A percentile compares a stretch with the other conserved stretches of the same genome.
Evolutionary conservation across 768 basidiomycete genomes (phyloP).

Genomic region (Podaxis sp.): DNA sequence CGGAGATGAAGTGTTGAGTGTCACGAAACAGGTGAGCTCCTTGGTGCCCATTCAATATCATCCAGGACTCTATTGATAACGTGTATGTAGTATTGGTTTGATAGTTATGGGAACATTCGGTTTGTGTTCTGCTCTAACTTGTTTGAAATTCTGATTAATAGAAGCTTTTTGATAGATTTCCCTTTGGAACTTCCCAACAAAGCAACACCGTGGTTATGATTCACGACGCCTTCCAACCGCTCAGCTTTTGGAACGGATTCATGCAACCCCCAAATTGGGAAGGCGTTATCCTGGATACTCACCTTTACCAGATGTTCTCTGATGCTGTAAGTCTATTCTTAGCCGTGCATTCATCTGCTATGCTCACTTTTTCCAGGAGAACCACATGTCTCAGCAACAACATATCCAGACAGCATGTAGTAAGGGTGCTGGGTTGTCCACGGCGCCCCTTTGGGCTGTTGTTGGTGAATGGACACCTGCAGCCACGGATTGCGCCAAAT

Average conservation of each 20-base stretch:
- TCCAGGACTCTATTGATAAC: neutral
- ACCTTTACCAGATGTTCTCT: constrained; percentile 75
- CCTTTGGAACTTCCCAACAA: constrained; percentile 34
- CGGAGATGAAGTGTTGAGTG: constrained; percentile 44
- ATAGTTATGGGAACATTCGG: constrained; percentile 76
- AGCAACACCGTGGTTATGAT: constrained; percentile 67
- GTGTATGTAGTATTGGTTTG: constrained; percentile 60
- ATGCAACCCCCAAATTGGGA: constrained; percentile 45
- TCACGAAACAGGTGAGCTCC: constrained; percentile 35
- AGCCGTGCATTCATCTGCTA: neutral
- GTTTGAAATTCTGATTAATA: constrained; percentile 8
- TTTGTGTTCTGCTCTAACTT: constrained; percentile 20
- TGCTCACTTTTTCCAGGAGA: constrained; percentile 28
- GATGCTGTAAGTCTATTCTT: constrained; percentile 35
- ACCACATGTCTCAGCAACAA: constrained; percentile 39
- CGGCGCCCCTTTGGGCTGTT: constrained; percentile 69
- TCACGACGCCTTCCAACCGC: constrained; percentile 76
- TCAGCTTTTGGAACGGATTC: constrained; percentile 67
- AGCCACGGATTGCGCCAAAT: constrained; percentile 72
- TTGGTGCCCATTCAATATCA: neutral
- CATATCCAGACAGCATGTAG: constrained; percentile 63
- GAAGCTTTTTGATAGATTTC: constrained; percentile 24
- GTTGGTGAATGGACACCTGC: constrained; percentile 90
- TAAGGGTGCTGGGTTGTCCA: constrained; percentile 37
- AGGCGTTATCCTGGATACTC: constrained; percentile 77